A percentile compares a stretch with the other conserved stretches of the same genome.
Evolutionary conservation across 176 grass and related monocot species (phyloP).

Genomic region (Thalia dealbata): DNA sequence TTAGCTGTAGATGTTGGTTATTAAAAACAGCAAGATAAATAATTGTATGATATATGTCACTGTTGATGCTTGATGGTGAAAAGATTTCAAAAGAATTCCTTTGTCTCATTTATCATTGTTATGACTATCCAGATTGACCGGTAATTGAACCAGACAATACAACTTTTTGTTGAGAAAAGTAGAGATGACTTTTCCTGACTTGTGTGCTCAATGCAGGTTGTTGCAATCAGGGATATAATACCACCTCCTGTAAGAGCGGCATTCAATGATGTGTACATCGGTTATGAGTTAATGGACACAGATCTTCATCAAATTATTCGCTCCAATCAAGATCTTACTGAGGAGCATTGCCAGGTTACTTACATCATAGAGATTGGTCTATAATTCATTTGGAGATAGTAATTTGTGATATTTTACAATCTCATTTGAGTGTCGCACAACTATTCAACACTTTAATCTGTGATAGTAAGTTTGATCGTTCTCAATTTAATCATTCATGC

Average conservation of each 20-base stretch:
- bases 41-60: neutral
- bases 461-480: no score
- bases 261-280: conserved; percentile 96
- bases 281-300: conserved; percentile 98
- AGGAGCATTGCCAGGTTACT: conserved; percentile 92
- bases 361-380: neutral
- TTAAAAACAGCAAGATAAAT: neutral
- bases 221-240: conserved; percentile 98
- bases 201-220: conserved; percentile 44
- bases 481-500: neutral
- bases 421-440: neutral
- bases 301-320: conserved; percentile 99
- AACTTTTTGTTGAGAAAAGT: neutral
- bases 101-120: neutral
- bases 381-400: neutral
- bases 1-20: neutral
- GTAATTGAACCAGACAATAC: neutral
- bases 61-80: neutral
- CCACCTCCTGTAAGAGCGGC: conserved; percentile 52
- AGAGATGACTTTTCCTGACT: neutral
- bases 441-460: no score
- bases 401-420: neutral
- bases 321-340: conserved; percentile 96
- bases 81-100: neutral
- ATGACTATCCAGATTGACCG: neutral